phyloP scores from a whole-genome alignment of 1,284 basidiomycete species.

The Tausonia pullulans region DNA sequence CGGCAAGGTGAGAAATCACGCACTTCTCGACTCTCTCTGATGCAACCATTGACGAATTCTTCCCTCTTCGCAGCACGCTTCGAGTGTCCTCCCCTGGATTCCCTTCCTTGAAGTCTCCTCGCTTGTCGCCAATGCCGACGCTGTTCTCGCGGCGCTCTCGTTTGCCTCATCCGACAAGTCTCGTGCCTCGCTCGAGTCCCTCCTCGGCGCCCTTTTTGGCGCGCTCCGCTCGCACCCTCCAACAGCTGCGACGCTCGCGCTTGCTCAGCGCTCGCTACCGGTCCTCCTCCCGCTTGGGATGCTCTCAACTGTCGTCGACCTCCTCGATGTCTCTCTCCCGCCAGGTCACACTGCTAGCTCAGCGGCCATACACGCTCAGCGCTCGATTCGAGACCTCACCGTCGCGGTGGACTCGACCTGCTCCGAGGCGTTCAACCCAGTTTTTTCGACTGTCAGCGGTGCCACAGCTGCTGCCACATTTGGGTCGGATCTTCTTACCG shows the following conservation, averaged over 20 bases:
- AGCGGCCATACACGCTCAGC: not conserved
- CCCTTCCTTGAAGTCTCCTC: conserved; percentile 37
- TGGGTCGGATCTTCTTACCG: not conserved
- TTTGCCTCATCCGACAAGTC: conserved; percentile 2
- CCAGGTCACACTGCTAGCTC: not conserved
- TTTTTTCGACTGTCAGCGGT: not conserved
- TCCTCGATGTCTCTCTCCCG: conserved; percentile 11
- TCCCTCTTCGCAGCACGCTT: conserved; percentile 20
- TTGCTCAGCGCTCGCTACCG: conserved; percentile 10
- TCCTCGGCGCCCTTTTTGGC: not conserved
- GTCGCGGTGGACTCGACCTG: conserved; percentile 6
- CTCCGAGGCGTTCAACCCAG: not conserved
- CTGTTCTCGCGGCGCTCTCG: conserved; percentile 27
- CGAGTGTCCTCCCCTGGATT: conserved; percentile 40
- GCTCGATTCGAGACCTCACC: not conserved
- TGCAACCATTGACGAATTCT: not conserved
- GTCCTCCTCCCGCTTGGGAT: conserved; percentile 13
- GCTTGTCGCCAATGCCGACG: conserved; percentile 18
- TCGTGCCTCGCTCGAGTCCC: conserved; percentile 1
- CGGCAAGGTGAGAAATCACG: not conserved
- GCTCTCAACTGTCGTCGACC: conserved; percentile 7
- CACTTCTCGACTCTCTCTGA: not conserved
- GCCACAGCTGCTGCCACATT: too few relatives aligned
- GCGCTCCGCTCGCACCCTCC: conserved; percentile 6
- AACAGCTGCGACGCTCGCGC: not conserved